Evolutionary conservation across 345 rosid genomes (phyloP), one percentile per base, ranked within the genome.

Genomic region (Mangifera indica): DNA sequence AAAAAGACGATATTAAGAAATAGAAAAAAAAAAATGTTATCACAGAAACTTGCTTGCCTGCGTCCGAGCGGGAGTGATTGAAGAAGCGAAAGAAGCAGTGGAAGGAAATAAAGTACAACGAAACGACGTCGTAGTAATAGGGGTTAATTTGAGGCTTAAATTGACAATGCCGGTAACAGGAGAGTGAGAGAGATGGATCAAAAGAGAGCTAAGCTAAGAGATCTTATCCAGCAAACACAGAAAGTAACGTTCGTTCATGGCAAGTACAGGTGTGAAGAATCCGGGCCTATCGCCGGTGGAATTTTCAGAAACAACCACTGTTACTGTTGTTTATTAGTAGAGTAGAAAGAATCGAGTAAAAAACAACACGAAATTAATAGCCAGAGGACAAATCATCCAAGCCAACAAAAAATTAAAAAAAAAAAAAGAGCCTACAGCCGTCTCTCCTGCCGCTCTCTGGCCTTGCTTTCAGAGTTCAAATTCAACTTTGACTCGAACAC

Each of bases 161-260:
- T 53, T 61, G 64, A 67, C 25, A 71, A 70, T 76, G 81, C 78
- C 53, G 83, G 80, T 72, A 69, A 73, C 22, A 69, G 53, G 56
- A 72, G 65, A 4, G 51, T 3, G 32, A 3, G 45, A 17, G 54
- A 61, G 80, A 24, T 57, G 72, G 63, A 73, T 63, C 67, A 60
- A 71, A 34, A 54, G 59, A 78, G 77, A 67, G 69, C 20, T 8
- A 42, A 67, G 69, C 20, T 8, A 42, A 45, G 63, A 59, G 52
- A 55, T 72, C 53, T 74, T 74, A 54, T 77, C 70, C 73, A 67
- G 72, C 69, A 32, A 61, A 61, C 75, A 69, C 52, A 73, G 72
- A 67, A 80, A 67, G 74, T 56, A 71, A 20, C 66, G 72, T 76
- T 72, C 66, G 72, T 76, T 75, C 73, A 75, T 75, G 78, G 80